Percentiles rank a stretch among this genome's conserved stretches.
These are phyloP conservation scores for Aspergillus sp. DNA, from an alignment of 2,329 filamentous ascomycete genomes.

Conservation along the genomic window DNA sequence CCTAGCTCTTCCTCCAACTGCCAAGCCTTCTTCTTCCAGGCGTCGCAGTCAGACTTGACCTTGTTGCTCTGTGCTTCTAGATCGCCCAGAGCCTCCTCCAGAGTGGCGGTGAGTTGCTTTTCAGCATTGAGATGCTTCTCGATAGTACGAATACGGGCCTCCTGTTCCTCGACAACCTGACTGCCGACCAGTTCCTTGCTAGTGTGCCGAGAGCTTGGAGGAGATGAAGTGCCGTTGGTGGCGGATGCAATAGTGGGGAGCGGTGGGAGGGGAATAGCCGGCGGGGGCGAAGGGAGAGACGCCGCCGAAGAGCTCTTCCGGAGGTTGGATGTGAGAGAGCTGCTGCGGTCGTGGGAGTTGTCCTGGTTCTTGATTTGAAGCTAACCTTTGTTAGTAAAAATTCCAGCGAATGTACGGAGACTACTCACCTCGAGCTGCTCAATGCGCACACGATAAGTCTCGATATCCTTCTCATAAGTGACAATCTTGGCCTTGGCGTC, in stretches of 20 bases:
- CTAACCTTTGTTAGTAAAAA: slow-evolving; percentile 25
- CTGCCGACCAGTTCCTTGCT: slow-evolving; percentile 78
- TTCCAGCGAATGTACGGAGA: not conserved
- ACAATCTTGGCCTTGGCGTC: slow-evolving; percentile 68
- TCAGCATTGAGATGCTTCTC: slow-evolving; percentile 96
- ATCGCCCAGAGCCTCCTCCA: slow-evolving; percentile 94
- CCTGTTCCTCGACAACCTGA: slow-evolving; percentile 91
- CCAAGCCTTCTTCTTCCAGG: slow-evolving; percentile 82
- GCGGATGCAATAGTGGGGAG: slow-evolving; percentile 65
- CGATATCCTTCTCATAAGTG: slow-evolving; percentile 67
- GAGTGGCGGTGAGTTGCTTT: slow-evolving; percentile 90
- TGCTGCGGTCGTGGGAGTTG: slow-evolving; percentile 53
- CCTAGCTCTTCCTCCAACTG: slow-evolving; percentile 66
- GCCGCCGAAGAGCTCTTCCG: slow-evolving; percentile 82
- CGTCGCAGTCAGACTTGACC: slow-evolving; percentile 85
- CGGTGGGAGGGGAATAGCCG: slow-evolving; percentile 92
- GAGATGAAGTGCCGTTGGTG: slow-evolving; percentile 52
- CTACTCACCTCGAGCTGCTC: slow-evolving; percentile 70
- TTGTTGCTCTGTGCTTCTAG: slow-evolving; percentile 90
- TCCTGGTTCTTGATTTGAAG: slow-evolving; percentile 46
- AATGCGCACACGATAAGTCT: slow-evolving; percentile 56
- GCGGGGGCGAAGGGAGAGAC: slow-evolving; percentile 88
- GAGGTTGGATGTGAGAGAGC: slow-evolving; percentile 66
- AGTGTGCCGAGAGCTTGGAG: slow-evolving; percentile 66
- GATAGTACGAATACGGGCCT: slow-evolving; percentile 89